A percentile compares a stretch with the other conserved stretches of the same genome.
Conservation (phyloP, 768 basidiomycete species). For the Hypholoma sublateritium region DNA sequence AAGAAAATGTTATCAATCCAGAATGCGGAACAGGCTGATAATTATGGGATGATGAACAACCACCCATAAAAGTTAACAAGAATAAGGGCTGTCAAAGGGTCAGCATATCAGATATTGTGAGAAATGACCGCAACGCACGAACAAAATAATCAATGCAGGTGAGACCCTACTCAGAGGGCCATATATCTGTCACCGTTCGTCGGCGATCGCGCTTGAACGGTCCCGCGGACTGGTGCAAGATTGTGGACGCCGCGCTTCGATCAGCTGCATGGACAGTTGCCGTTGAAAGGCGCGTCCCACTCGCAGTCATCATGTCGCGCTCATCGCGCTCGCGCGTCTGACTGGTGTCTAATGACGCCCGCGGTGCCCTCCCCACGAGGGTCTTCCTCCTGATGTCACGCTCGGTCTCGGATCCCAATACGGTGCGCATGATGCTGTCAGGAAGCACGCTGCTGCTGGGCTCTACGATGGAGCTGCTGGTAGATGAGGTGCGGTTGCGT, state of each 20-base stretch:
- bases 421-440: constrained; percentile 16
- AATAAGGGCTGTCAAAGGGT: constrained; percentile 4
- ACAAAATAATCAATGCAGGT: constrained; percentile 4
- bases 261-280: constrained; percentile 35
- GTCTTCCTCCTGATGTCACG: constrained; percentile 45
- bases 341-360: constrained; percentile 44
- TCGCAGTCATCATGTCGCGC: constrained; percentile 3
- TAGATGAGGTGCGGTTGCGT: constrained; percentile 30
- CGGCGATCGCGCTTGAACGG: constrained; percentile 34
- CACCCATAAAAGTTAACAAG: constrained; percentile 5
- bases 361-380: constrained; percentile 34
- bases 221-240: constrained; percentile 16
- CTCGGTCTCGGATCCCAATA: constrained; percentile 46
- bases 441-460: constrained; percentile 19
- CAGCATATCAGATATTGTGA: background rate
- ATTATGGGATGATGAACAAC: constrained; percentile 4
- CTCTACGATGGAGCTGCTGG: constrained; percentile 20
- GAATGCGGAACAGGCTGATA: constrained; percentile 2
- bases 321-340: constrained; percentile 14
- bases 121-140: constrained; percentile 2
- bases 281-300: constrained; percentile 19
- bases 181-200: constrained; percentile 47
- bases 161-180: constrained; percentile 25
- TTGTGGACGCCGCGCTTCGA: constrained; percentile 37
- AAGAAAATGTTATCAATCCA: constrained; percentile 6